phyloP scores from a whole-genome alignment of 805 yeast species.

The Myxozyma neglecta region DNA sequence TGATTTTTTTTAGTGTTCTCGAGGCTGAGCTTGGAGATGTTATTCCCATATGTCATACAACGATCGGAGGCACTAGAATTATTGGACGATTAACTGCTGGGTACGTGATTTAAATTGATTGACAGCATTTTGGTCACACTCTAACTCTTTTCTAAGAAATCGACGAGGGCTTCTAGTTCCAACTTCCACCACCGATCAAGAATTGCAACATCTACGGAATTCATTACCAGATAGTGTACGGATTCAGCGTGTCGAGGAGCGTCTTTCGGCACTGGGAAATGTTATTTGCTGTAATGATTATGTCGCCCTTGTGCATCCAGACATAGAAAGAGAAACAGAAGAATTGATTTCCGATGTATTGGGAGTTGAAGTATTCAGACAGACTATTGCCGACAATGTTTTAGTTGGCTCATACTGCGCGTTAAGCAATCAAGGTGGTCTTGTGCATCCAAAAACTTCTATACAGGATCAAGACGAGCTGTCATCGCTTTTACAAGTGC shows the following conservation, averaged over 20 bases:
- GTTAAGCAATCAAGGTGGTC: conserved; percentile 94
- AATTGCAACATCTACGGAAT: conserved; percentile 94
- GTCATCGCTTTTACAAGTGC: conserved; percentile 91
- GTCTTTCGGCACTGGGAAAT: conserved; percentile 94
- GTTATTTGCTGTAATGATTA: conserved; percentile 98
- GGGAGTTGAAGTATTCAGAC: conserved; percentile 99
- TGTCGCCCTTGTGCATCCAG: conserved; percentile 98
- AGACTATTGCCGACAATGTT: conserved; percentile 97
- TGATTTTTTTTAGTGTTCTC: conserved; percentile 70
- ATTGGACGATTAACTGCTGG: conserved; percentile 94
- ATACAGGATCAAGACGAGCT: conserved; percentile 98
- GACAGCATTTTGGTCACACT: not conserved
- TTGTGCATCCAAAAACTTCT: conserved; percentile 96
- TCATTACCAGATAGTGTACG: conserved; percentile 92
- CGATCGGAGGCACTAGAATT: conserved; percentile 97
- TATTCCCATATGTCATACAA: conserved; percentile 93
- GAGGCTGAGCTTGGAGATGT: conserved; percentile 97
- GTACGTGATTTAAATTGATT: not conserved
- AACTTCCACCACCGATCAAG: conserved; percentile 97
- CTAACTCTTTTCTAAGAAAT: conserved; percentile 55
- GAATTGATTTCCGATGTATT: conserved; percentile 96
- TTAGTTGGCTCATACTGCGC: conserved; percentile 96
- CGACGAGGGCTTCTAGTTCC: conserved; percentile 97
- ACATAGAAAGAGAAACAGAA: conserved; percentile 98
- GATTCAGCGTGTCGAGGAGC: conserved; percentile 97